Base-by-base conservation (phyloP, 1,284 basidiomycete species). In the Pholiota adiposa region DNA sequence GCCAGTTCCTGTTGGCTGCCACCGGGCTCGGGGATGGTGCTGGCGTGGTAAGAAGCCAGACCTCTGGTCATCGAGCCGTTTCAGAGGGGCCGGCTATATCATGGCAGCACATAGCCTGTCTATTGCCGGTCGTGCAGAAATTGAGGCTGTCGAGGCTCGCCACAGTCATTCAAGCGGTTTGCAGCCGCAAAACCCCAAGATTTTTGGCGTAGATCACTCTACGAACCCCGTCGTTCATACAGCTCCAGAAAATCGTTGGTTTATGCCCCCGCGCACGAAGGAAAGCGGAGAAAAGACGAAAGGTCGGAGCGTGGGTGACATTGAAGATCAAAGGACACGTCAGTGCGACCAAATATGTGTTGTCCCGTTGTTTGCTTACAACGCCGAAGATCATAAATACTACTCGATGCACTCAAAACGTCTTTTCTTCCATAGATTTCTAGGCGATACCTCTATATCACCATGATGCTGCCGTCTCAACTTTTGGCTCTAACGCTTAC, bases 381-480 rank as follows among this genome's bases (percentile, higher is more conserved):
- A 41, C 53, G 18, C 43, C 53, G 41, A 49, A 31, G 31, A 41
- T 56, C 54, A 56, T 56, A 56, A 50, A 46, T 52, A 58, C 14
- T 8, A 8, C 23, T 19, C 38, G 38, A 58, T 58, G 56, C 9
- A 33, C 23, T 43, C 43, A 36, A 51, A 40, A 27, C 46, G 25
- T 19, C 33, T 56, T 49, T 19, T 55, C 43, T 59, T 59, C 44
- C 61, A 48, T 38, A 63, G 55, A 54, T 41, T 54, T 49, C 58
- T 33, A 25, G 19, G 19, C 46, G 18, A 46, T 40, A 40, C 33
- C 46, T 51, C 36, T 48, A 50, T 56, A 54, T 54, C n/a, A 51
- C 43, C 29, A 69, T 67, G 65, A 65, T 69, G 51, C 60, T 69
- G 41, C 58, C 64, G 11, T 56, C 62, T 49, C 62, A 61, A 38